Percentiles rank a stretch among this genome's conserved stretches.
Conservation (phyloP, 768 basidiomycete species). For the Lentinula boryana region DNA sequence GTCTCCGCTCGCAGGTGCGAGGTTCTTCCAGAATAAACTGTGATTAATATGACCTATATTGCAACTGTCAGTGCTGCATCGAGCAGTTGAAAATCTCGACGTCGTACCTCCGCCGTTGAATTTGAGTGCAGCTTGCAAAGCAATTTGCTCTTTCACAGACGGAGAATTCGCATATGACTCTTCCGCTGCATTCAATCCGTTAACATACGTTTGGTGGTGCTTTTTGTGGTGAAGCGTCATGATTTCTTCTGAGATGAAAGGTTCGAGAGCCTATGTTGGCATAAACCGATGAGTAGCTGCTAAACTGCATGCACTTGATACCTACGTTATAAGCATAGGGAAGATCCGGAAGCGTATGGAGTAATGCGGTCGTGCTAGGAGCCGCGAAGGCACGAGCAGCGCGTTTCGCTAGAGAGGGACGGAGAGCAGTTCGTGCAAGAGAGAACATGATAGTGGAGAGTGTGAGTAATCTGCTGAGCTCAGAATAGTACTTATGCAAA, state of each 20-base stretch:
- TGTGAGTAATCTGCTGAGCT: background rate
- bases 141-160: slow-evolving; percentile 71
- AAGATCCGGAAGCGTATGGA: slow-evolving; percentile 74
- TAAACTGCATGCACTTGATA: slow-evolving; percentile 10
- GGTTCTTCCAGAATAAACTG: slow-evolving; percentile 96
- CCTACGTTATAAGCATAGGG: slow-evolving; percentile 77
- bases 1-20: slow-evolving; percentile 62
- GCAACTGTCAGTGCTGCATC: background rate
- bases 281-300: background rate
- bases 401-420: slow-evolving; percentile 26
- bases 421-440: slow-evolving; percentile 35
- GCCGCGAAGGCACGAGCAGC: slow-evolving; percentile 37
- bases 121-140: slow-evolving; percentile 86
- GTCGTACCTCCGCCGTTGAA: slow-evolving; percentile 89
- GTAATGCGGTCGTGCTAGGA: slow-evolving; percentile 31
- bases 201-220: slow-evolving; percentile 92
- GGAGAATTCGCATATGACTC: slow-evolving; percentile 64
- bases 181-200: slow-evolving; percentile 90
- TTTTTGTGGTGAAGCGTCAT: slow-evolving; percentile 93
- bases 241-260: slow-evolving; percentile 85
- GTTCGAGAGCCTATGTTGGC: slow-evolving; percentile 71
- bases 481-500: background rate
- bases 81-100: too few relatives aligned
- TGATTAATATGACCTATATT: slow-evolving; percentile 84
- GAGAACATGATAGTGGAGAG: slow-evolving; percentile 38